Base-by-base conservation (phyloP, 2,329 filamentous ascomycete species). In the Erysiphe pulchra region DNA sequence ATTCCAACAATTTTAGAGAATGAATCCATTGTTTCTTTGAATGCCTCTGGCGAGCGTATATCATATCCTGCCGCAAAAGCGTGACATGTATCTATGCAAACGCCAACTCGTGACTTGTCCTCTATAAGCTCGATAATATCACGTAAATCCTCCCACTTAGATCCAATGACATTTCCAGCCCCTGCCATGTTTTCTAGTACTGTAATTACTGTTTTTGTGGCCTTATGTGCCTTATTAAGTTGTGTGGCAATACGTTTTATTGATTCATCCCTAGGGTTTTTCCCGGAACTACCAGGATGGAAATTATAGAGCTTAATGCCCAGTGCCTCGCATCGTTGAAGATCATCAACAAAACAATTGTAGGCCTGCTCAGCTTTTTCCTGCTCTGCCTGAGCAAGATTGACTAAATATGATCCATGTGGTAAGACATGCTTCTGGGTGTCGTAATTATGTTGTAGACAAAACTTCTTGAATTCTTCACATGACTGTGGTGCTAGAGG, bases 291-390 rank as follows among this genome's bases (percentile, higher is more conserved):
- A 17, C 90, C 90, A 0, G 90, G 90, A 58, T 98, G 90, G 64
- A 98, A 95, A 62, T 98, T 98, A 66, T 95, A 98, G n/a, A 94
- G 69, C 50, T 65, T 69, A 55, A 98, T 93, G 1, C 85, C 84
- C 0, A 98, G 72, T 41, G 70, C 68, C 56, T 93, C 81, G 60
- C 90, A 95, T 10, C 90, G 75, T 44, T 73, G 65, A 1, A 98
- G 67, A 59, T 98, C 90, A 54, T 98, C 86, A 14, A 92, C 57
- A 60, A 98, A 98, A 47, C 75, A 73, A 36, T 66, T 69, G 58
- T 92, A 94, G 1, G 86, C 86, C 63, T 95, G 85, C 45, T 75
- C 70, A 1, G 85, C 82, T 59, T 92, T 92, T 36, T 69, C 70
- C 24, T 71, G 60, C 56, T 95, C 86, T 4, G 75, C 69, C 56